Evolutionary conservation across 2,329 filamentous ascomycete species (phyloP).

Genomic region (Stachybotrys chlorohalonatus): DNA sequence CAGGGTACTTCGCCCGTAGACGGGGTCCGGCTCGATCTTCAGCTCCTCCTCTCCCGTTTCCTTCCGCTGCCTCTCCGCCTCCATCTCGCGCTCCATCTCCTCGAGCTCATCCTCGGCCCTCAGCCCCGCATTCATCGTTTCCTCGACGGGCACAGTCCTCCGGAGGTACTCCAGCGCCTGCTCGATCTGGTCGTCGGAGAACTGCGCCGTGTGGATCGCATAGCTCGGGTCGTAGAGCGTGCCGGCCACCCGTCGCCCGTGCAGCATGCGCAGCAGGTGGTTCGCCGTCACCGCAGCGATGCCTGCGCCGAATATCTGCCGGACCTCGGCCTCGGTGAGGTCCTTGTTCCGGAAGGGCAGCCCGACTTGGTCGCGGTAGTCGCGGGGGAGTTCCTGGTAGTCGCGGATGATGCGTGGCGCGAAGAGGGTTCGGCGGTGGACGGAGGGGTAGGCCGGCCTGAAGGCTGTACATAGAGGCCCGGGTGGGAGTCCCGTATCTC

Average conservation of each 20-base stretch:
- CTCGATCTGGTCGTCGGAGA: constrained; percentile 28
- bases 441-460: constrained; percentile 7
- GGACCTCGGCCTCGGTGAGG: constrained; percentile 37
- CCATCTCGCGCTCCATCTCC: constrained; percentile 34
- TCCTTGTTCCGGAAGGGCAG: constrained; percentile 42
- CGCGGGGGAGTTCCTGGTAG: constrained; percentile 48
- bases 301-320: constrained; percentile 39
- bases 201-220: constrained; percentile 36
- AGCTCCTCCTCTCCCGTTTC: constrained; percentile 9
- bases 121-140: constrained; percentile 50
- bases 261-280: constrained; percentile 45
- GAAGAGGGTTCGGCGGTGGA: constrained; percentile 23
- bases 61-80: constrained; percentile 12
- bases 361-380: constrained; percentile 46
- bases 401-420: constrained; percentile 32
- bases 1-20: constrained; percentile 49
- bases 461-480: constrained; percentile 2
- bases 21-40: constrained; percentile 25
- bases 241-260: constrained; percentile 55
- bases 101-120: constrained; percentile 55
- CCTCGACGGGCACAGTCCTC: constrained; percentile 44
- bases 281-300: constrained; percentile 39
- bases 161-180: constrained; percentile 48
- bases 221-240: constrained; percentile 51
- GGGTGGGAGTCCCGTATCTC: constrained; percentile 2